Evolutionary conservation across 441 rosid species (phyloP).

Genomic region (Corymbia calophylla): DNA sequence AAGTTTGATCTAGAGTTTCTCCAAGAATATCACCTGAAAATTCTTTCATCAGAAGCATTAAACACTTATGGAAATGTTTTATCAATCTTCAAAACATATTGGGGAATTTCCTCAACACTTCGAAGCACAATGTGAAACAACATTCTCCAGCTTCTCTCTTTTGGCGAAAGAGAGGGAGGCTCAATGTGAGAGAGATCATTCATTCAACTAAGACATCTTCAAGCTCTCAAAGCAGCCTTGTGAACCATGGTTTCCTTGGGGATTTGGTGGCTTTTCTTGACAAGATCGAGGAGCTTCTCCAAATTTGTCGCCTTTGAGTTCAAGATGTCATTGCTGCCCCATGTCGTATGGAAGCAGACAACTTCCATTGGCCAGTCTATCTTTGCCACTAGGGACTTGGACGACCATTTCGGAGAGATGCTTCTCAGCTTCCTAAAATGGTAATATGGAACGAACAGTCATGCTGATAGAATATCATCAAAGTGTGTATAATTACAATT

Average conservation of each 20-base stretch:
- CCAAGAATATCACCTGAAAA: no score
- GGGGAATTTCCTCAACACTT: no score
- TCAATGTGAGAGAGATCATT: background rate
- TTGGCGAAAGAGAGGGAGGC: background rate
- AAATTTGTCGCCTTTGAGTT: slow-evolving; percentile 79
- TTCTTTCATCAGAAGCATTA: no score
- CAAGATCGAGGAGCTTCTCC: slow-evolving; percentile 94
- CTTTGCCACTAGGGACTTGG: slow-evolving; percentile 78
- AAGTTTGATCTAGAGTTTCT: no score
- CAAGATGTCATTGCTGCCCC: slow-evolving; percentile 87
- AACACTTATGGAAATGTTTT: no score
- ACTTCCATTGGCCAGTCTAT: slow-evolving; percentile 88
- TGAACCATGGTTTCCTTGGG: slow-evolving; percentile 97
- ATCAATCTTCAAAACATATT: no score
- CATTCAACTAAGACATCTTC: background rate
- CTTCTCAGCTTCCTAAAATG: slow-evolving; percentile 86
- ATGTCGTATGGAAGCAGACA: no score
- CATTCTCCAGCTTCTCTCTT: background rate
- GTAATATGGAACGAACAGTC: background rate
- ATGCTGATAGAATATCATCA: background rate
- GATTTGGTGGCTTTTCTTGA: slow-evolving; percentile 95
- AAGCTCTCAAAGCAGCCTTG: slow-evolving; percentile 74
- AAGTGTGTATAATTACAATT: background rate
- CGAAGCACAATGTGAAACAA: background rate
- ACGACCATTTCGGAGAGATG: slow-evolving; percentile 94